phyloP scores from a whole-genome alignment of 176 grass and related monocot species.

The Eleusine indica region DNA sequence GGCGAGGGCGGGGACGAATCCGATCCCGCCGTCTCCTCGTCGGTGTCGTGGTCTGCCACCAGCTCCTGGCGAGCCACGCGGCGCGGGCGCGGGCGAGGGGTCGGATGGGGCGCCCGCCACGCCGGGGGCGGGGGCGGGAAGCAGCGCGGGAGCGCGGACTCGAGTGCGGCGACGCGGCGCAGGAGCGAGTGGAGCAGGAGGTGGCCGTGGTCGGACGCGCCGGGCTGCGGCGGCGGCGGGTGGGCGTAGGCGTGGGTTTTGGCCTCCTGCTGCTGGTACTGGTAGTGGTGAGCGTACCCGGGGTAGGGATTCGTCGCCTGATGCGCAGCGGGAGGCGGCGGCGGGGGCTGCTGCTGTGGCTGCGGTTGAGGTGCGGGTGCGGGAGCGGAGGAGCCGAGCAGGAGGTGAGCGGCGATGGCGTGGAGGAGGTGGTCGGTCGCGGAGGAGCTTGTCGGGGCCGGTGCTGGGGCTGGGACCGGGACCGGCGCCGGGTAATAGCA shows the following conservation, averaged over 20 bases:
- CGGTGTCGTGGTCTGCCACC: background rate
- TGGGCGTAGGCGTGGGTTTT: constrained; percentile 39
- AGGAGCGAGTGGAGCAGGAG: constrained; percentile 72
- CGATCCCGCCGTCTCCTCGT: background rate
- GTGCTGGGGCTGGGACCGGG: background rate
- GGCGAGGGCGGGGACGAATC: constrained; percentile 8
- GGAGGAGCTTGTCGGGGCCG: constrained; percentile 28
- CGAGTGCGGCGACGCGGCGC: constrained; percentile 67
- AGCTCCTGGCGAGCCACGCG: constrained; percentile 18
- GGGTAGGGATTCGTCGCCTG: constrained; percentile 37
- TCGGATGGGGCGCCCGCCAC: background rate
- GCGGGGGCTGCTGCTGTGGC: background rate
- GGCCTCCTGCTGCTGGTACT: constrained; percentile 33
- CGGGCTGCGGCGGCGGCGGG: constrained; percentile 22
- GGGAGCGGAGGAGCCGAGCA: constrained; percentile 33
- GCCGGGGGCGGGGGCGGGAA: background rate
- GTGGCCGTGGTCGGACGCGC: constrained; percentile 43
- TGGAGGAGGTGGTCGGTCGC: constrained; percentile 52
- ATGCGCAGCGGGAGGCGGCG: constrained; percentile 25
- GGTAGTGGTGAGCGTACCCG: constrained; percentile 5
- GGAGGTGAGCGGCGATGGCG: constrained; percentile 40
- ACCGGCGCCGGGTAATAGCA: constrained; percentile 11
- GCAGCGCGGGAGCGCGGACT: constrained; percentile 49
- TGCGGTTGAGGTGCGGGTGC: constrained; percentile 6
- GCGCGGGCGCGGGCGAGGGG: constrained; percentile 29